phyloP scores from a whole-genome alignment of 805 yeast species.

The Nakazawaea populi region DNA sequence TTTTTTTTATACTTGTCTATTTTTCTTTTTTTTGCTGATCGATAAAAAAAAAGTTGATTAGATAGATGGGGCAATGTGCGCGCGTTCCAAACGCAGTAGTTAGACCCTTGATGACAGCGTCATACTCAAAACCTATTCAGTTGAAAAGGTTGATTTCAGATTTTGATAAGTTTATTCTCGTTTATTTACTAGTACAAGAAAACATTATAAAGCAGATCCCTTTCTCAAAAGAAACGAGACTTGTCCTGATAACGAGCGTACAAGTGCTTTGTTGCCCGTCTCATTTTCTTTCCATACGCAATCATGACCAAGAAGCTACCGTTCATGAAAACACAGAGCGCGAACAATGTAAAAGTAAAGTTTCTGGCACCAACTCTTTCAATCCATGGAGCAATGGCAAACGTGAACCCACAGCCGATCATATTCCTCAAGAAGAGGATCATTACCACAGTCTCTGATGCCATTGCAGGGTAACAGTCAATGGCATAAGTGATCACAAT shows the following conservation, averaged over 20 bases:
- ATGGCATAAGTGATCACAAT: slow-evolving; percentile 38
- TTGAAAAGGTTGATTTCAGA: too few species aligned
- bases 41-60: too few species aligned
- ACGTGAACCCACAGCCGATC: slow-evolving; percentile 40
- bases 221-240: neutral
- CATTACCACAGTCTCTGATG: slow-evolving; percentile 37
- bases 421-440: slow-evolving; percentile 37
- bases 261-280: slow-evolving; percentile 27
- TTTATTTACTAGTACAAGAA: too few species aligned
- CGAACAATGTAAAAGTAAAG: slow-evolving; percentile 41
- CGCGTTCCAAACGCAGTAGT: too few species aligned
- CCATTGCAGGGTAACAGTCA: slow-evolving; percentile 38
- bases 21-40: too few species aligned
- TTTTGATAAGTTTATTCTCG: too few species aligned
- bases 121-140: too few species aligned
- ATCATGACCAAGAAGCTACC: slow-evolving; percentile 32
- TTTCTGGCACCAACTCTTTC: slow-evolving; percentile 29
- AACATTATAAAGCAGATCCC: too few species aligned
- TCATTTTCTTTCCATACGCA: slow-evolving; percentile 34
- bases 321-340: slow-evolving; percentile 35
- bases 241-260: slow-evolving; percentile 15
- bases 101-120: too few species aligned
- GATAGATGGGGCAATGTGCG: too few species aligned
- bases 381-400: slow-evolving; percentile 42
- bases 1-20: too few species aligned